These are phyloP conservation scores for Vitis rupestris DNA, from an alignment of 164 flowering plant genomes.

Conservation along the genomic window DNA sequence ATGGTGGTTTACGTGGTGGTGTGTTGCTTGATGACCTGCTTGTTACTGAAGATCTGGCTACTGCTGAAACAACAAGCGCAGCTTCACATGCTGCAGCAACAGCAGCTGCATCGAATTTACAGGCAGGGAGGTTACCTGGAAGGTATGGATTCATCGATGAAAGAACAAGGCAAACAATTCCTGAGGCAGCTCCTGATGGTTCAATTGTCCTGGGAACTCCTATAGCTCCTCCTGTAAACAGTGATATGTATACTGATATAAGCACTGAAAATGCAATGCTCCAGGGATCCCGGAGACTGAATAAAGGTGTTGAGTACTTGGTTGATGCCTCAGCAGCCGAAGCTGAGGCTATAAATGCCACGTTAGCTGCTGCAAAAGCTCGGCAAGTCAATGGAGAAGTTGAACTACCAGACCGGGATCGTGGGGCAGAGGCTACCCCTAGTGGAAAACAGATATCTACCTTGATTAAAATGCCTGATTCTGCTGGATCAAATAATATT, in stretches of 20 bases:
- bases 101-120: constrained; percentile 70
- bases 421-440: constrained; percentile 92
- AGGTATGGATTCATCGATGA: constrained; percentile 76
- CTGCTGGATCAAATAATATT: constrained; percentile 49
- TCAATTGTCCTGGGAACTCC: constrained; percentile 89
- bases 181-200: constrained; percentile 75
- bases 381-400: constrained; percentile 92
- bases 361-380: constrained; percentile 96
- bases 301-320: constrained; percentile 93
- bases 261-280: constrained; percentile 85
- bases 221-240: constrained; percentile 94
- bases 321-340: constrained; percentile 99
- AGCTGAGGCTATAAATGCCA: constrained; percentile 95
- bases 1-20: constrained; percentile 99
- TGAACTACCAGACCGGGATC: constrained; percentile 84
- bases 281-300: constrained; percentile 61
- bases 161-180: constrained; percentile 45
- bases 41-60: constrained; percentile 94
- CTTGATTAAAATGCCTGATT: constrained; percentile 66
- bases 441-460: constrained; percentile 77
- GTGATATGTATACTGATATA: constrained; percentile 90
- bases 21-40: constrained; percentile 94
- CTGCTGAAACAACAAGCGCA: constrained; percentile 92
- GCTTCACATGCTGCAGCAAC: constrained; percentile 98
- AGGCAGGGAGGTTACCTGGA: constrained; percentile 58